phyloP scores from a whole-genome alignment of 768 basidiomycete species.

The Lactifluus piperatus region DNA sequence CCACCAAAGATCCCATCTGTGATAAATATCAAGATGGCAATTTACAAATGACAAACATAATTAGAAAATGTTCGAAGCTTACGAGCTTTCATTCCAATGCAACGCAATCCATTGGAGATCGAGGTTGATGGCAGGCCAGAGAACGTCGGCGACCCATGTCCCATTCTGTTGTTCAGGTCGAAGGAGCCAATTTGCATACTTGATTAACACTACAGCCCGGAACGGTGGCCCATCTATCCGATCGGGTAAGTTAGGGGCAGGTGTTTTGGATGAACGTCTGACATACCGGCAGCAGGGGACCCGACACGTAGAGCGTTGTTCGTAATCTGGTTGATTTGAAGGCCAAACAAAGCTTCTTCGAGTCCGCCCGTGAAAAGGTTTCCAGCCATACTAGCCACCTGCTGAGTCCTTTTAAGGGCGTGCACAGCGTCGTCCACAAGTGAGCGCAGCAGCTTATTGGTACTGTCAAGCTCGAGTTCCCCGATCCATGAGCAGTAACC shows the following conservation, averaged over 20 bases:
- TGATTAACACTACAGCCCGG: constrained; percentile 6
- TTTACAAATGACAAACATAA: background rate
- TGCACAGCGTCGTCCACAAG: constrained; percentile 5
- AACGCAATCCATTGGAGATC: constrained; percentile 2
- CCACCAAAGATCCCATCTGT: constrained; percentile 12
- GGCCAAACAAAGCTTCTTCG: constrained; percentile 11
- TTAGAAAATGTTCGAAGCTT: background rate
- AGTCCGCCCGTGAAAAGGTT: constrained; percentile 1
- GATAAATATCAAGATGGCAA: background rate
- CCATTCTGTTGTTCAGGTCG: constrained; percentile 6
- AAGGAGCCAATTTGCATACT: constrained; percentile 13
- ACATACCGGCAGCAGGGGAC: constrained; percentile 6
- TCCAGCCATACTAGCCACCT: background rate
- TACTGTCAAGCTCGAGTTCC: background rate
- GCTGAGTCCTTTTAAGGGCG: constrained; percentile 4
- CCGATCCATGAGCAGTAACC: constrained; percentile 1
- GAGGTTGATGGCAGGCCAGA: constrained; percentile 13
- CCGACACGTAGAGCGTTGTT: background rate
- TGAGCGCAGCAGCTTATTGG: background rate
- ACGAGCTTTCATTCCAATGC: constrained; percentile 9
- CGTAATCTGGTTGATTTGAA: background rate
- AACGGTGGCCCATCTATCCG: constrained; percentile 7
- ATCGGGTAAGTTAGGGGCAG: background rate
- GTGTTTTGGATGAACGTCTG: background rate
- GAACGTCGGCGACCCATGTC: constrained; percentile 8